These are phyloP conservation scores for Begonia peltatifolia DNA, from an alignment of 306 rosid genomes.

Conservation along the genomic window DNA sequence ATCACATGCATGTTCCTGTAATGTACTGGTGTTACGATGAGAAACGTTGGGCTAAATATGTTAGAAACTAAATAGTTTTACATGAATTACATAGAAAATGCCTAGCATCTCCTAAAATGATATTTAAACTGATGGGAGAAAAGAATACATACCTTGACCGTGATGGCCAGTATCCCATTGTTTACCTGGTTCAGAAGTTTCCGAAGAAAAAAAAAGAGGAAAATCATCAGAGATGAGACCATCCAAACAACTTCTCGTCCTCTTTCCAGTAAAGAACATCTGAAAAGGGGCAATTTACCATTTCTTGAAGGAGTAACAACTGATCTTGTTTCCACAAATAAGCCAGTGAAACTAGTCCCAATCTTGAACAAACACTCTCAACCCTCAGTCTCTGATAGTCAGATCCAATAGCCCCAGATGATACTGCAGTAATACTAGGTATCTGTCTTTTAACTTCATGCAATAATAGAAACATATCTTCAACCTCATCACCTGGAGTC, in stretches of 20 bases:
- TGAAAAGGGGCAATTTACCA: conserved; percentile 40
- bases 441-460: conserved; percentile 77
- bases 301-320: conserved; percentile 80
- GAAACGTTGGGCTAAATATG: too few relatives aligned
- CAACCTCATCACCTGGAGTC: conserved; percentile 93
- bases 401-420: conserved; percentile 97
- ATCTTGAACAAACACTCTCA: conserved; percentile 96
- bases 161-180: conserved; percentile 66
- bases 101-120: background rate
- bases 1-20: too few relatives aligned
- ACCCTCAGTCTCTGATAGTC: conserved; percentile 95
- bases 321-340: conserved; percentile 97
- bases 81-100: too few relatives aligned
- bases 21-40: too few relatives aligned
- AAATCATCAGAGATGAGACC: conserved; percentile 2
- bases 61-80: too few relatives aligned
- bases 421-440: conserved; percentile 70
- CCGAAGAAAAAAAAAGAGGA: conserved; percentile 1
- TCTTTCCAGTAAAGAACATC: background rate
- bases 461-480: conserved; percentile 78
- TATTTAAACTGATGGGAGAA: conserved; percentile 6
- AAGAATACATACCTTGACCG: conserved; percentile 61
- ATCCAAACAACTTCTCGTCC: too few relatives aligned
- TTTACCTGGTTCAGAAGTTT: conserved; percentile 36
- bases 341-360: conserved; percentile 96